phyloP scores from a whole-genome alignment of 352 stramenopile species.

The Globisporangium nagaii region DNA sequence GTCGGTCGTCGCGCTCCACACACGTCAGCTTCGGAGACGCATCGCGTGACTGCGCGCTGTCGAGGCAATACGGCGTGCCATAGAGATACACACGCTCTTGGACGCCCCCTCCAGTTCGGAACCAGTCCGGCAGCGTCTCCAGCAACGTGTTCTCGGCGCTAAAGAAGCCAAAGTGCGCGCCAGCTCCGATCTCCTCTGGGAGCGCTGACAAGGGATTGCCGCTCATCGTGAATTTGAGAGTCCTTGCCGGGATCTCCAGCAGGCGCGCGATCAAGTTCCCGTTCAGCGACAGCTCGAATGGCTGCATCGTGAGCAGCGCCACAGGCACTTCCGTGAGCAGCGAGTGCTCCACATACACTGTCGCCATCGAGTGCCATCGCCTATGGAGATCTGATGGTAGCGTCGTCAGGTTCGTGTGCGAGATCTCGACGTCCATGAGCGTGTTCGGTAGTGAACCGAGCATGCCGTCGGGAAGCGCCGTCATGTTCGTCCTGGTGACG shows the following conservation, averaged over 20 bases:
- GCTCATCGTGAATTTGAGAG: slow-evolving; percentile 1
- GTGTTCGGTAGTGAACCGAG: neutral
- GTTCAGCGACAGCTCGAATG: neutral
- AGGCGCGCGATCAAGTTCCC: slow-evolving; percentile 3
- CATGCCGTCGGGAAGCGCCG: slow-evolving; percentile 4
- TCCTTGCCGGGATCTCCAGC: too few relatives aligned
- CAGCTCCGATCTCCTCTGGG: neutral
- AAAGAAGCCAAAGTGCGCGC: neutral
- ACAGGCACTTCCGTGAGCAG: neutral
- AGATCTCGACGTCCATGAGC: slow-evolving; percentile 3
- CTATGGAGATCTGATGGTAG: slow-evolving; percentile 5
- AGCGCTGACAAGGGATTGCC: neutral
- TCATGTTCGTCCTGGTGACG: slow-evolving; percentile 6
- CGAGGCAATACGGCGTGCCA: neutral
- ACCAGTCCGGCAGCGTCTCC: neutral
- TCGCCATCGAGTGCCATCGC: neutral
- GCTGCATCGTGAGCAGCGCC: neutral
- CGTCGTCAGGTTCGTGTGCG: slow-evolving; percentile 5
- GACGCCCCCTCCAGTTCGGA: neutral
- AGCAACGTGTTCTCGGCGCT: neutral
- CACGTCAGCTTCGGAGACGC: too few relatives aligned
- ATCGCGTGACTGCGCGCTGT: neutral
- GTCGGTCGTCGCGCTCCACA: neutral
- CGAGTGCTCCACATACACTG: slow-evolving; percentile 3
- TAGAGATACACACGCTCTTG: neutral